Evolutionary conservation across 2,329 filamentous ascomycete species (phyloP), one percentile per base, ranked within the genome.

Genomic region (Penicillium rolfsii): DNA sequence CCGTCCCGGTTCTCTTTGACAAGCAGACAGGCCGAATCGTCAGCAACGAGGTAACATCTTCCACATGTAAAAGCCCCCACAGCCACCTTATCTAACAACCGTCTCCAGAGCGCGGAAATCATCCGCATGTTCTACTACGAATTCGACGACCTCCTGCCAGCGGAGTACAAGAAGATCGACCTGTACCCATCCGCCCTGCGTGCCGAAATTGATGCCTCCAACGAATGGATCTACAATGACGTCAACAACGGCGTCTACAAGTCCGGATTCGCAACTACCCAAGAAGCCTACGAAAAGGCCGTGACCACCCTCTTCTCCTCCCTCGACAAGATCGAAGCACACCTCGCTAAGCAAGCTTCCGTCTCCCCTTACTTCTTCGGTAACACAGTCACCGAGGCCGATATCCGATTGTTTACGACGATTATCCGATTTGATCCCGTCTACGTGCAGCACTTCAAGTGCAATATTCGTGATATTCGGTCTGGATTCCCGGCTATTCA

Each of bases 91-190:
- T 48, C 26, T 9, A 46, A 50, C 45, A 12, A 40, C 5, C 8
- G 36, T 5, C 61, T 78, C 12, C 63, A 79, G 77, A 82, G 90
- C 76, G 88, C 89, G 67, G 93, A 97, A 80, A 97, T 97, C 74
- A 88, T 97, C 75, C 88, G 93, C 73, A 96, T 97, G 91, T 82
- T 97, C 63, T 91, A 91, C 73, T 84, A 83, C 45, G 91, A 87
- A 75, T 98, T 98, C 73, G 88, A 98, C 75, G 84, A 85, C 64
- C 73, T 91, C 38, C 74, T 93, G 26, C 84, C 84, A 0, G 81
- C 84, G 2, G 75, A 88, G 71, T 84, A 86, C 73, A 84, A 84
- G 60, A 76, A 78, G 2, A 74, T 93, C 5, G 85, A 89, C 49
- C 82, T 93, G 43, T 91, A 90, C 74, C 92, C 93, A 0, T 73